A percentile compares a stretch with the other conserved stretches of the same genome.
These are phyloP conservation scores for Fraxinus xanthoxyloides DNA, from an alignment of 305 asterid species.

Conservation along the genomic window DNA sequence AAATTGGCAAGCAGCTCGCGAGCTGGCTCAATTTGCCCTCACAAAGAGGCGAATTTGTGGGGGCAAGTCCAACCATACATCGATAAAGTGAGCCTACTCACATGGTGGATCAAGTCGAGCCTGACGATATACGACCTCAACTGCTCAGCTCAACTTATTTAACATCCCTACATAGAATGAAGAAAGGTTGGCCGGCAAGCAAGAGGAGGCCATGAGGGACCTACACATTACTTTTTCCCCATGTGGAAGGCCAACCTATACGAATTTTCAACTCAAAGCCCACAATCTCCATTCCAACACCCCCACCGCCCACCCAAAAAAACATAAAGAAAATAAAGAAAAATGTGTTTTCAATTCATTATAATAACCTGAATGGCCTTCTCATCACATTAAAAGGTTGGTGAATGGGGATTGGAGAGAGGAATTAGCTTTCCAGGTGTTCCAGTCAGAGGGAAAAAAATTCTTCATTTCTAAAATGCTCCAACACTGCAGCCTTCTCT, in stretches of 20 bases:
- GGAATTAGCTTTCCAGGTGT: constrained; percentile 55
- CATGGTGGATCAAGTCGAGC: neutral
- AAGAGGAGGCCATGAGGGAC: constrained; percentile 34
- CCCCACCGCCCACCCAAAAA: constrained; percentile 1
- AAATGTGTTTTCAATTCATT: constrained; percentile 16
- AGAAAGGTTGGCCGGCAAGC: constrained; percentile 60
- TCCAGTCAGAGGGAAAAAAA: constrained; percentile 26
- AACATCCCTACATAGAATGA: constrained; percentile 11
- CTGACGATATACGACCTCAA: neutral
- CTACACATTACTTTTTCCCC: constrained; percentile 42
- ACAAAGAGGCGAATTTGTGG: neutral
- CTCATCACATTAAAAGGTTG: constrained; percentile 22
- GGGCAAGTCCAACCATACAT: neutral
- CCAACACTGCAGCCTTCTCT: neutral
- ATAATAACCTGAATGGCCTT: constrained; percentile 5
- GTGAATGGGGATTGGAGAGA: constrained; percentile 11
- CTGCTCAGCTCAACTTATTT: neutral
- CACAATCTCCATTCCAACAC: constrained; percentile 50
- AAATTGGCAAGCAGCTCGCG: neutral
- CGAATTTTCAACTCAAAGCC: constrained; percentile 37
- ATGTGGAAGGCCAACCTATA: constrained; percentile 44
- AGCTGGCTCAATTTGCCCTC: neutral
- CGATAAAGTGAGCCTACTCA: neutral
- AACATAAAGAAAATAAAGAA: neutral
- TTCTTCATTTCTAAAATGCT: constrained; percentile 13